Percentiles rank a stretch among this genome's conserved stretches.
Evolutionary conservation across 2,329 filamentous ascomycete genomes (phyloP).

Genomic region (Dichotomopilus funicola): DNA sequence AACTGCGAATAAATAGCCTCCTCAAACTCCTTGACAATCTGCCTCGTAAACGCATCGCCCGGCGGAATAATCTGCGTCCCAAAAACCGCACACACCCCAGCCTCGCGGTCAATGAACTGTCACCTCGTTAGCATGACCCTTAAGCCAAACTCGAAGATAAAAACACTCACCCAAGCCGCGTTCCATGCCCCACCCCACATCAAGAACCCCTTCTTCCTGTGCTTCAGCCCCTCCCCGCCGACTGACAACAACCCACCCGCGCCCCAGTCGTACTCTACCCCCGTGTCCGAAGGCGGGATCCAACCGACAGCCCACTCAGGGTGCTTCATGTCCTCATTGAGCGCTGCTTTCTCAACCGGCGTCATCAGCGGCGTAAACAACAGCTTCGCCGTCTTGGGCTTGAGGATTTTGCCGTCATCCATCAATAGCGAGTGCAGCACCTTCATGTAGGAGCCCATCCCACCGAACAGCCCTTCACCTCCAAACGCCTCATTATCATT

Average conservation of each 20-base stretch:
- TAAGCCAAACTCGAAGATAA: too few relatives aligned
- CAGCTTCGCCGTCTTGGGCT: constrained; percentile 5
- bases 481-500: constrained; percentile 20
- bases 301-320: constrained; percentile 23
- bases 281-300: constrained; percentile 11
- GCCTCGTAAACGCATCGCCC: constrained; percentile 8
- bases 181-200: constrained; percentile 26
- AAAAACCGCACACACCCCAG: constrained; percentile 25
- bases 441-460: constrained; percentile 19
- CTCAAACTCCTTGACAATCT: constrained; percentile 20
- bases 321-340: constrained; percentile 15
- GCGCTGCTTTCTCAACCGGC: constrained; percentile 6
- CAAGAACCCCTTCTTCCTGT: constrained; percentile 20
- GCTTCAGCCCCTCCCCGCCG: constrained; percentile 8
- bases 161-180: constrained; percentile 22
- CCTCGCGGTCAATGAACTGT: constrained; percentile 24
- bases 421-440: constrained; percentile 22
- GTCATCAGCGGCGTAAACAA: constrained; percentile 24
- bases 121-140: not conserved
- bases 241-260: constrained; percentile 22
- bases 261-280: constrained; percentile 23
- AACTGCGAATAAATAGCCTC: constrained; percentile 16
- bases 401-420: constrained; percentile 23
- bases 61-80: constrained; percentile 21
- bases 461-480: constrained; percentile 23